These are phyloP conservation scores for Stevia rebaudiana DNA, from an alignment of 140 eudicot species.

Conservation along the genomic window DNA sequence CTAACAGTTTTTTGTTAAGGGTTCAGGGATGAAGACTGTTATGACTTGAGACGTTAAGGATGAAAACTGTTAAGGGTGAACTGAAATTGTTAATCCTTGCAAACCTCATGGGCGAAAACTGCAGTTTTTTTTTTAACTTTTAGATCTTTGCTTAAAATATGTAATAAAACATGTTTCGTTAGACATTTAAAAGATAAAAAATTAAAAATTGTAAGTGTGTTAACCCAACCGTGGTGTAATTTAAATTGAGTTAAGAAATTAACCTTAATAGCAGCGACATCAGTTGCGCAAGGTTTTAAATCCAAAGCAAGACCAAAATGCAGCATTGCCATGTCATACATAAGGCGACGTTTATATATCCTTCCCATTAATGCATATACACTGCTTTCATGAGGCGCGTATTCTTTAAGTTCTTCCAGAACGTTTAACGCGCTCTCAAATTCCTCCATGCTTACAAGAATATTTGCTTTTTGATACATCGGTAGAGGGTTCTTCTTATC, in stretches of 20 bases:
- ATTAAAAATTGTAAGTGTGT: too few species aligned
- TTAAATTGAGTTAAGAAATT: not conserved
- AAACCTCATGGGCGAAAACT: too few species aligned
- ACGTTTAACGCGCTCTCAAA: conserved; percentile 71
- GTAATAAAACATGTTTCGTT: too few species aligned
- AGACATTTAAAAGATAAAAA: too few species aligned
- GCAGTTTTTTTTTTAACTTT: too few species aligned
- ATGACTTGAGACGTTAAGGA: too few species aligned
- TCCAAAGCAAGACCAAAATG: conserved; percentile 96
- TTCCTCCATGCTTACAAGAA: conserved; percentile 75
- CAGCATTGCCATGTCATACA: conserved; percentile 89
- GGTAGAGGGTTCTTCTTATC: conserved; percentile 98
- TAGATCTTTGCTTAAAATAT: too few species aligned
- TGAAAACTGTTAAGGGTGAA: too few species aligned
- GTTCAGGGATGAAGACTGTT: too few species aligned
- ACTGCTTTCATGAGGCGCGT: conserved; percentile 92
- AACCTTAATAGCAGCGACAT: conserved; percentile 96
- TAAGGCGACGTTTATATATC: conserved; percentile 65
- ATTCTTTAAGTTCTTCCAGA: conserved; percentile 89
- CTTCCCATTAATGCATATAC: conserved; percentile 92
- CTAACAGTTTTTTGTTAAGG: too few species aligned
- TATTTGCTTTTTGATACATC: conserved; percentile 90
- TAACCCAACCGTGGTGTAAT: too few species aligned
- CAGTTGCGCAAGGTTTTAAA: conserved; percentile 93
- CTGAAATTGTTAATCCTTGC: too few species aligned